Base-by-base conservation (phyloP, 2,329 filamentous ascomycete species). In the Nectriaceae sp. region DNA sequence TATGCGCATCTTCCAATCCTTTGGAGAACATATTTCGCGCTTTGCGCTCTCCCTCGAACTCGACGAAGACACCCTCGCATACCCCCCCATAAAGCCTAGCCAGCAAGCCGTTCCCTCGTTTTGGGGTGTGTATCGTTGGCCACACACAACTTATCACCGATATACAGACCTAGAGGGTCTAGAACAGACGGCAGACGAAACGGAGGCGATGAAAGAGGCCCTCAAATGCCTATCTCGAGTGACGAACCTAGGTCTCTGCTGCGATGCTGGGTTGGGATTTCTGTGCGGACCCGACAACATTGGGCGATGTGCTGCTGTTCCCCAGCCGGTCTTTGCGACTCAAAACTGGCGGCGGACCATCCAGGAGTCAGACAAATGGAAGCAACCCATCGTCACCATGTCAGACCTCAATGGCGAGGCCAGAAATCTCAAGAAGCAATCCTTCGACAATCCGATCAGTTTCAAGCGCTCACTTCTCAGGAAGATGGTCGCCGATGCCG, bases 31-130 rank as follows among this genome's bases (percentile, higher is more conserved):
- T 46, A 85, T 89, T 47, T 70, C 72, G 21, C 78, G 77, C 44
- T 88, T 87, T 59, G 86, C 83, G 4, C 79, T 90, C 62, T 83
- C 83, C 20, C 83, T 89, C 52, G 85, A 89, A 59, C 75, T 88
- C n/a, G 77, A 80, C 46, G 80, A 87, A 60, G 65, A 68, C 33
- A 70, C 68, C 13, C 62, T 79, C 11, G 68, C 70, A 11, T 67
- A 71, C 20, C 82, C 84, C 6, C 81, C 80, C 1, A 58, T 73
- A n/a, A 86, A 87, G 58, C 70, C 72, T 4, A 68, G 75, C 5
- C 79, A 83, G 26, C 73, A 83, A 53, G 72, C 74, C 20, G 68
- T 83, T 22, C 70, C 75, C 3, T 74, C 80, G 31, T 85, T 84
- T 56, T 87, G 84, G 79, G 85, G 85, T 4, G 71, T 75, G 5